Conservation (phyloP, 352 stramenopile genomes). For the Phytophthora meadii region DNA sequence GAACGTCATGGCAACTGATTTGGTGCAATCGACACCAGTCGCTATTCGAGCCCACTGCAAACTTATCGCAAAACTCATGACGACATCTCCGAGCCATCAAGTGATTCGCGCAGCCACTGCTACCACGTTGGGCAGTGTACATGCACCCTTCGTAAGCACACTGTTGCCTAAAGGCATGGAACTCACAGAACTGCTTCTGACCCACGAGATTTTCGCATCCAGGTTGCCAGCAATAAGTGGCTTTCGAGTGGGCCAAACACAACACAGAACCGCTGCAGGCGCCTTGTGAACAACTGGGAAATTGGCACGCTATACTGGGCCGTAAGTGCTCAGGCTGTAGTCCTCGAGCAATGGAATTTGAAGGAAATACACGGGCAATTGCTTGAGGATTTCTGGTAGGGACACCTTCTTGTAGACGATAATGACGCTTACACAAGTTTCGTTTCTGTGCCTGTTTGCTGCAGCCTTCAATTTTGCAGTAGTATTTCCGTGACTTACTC, state of each 20-base stretch:
- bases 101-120: slow-evolving; percentile 59
- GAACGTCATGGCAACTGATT: slow-evolving; percentile 55
- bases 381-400: slow-evolving; percentile 18
- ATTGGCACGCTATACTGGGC: slow-evolving; percentile 38
- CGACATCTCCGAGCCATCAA: slow-evolving; percentile 50
- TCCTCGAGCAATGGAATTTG: slow-evolving; percentile 3
- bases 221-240: slow-evolving; percentile 68
- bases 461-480: slow-evolving; percentile 67
- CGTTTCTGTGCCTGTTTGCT: slow-evolving; percentile 70
- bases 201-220: slow-evolving; percentile 69
- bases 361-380: slow-evolving; percentile 10
- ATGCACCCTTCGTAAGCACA: slow-evolving; percentile 69
- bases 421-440: slow-evolving; percentile 72
- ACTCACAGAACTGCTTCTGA: slow-evolving; percentile 61
- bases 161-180: slow-evolving; percentile 56
- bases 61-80: slow-evolving; percentile 73
- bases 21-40: slow-evolving; percentile 58
- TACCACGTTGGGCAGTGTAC: slow-evolving; percentile 38
- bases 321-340: slow-evolving; percentile 10
- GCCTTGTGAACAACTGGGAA: slow-evolving; percentile 48
- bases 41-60: slow-evolving; percentile 42
- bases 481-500: slow-evolving; percentile 67
- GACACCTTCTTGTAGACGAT: slow-evolving; percentile 46
- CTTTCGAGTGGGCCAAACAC: slow-evolving; percentile 56
- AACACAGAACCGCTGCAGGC: slow-evolving; percentile 33